Base-by-base conservation (phyloP, 2,329 filamentous ascomycete species). In the Aspergillus fumigatiaffinis region DNA sequence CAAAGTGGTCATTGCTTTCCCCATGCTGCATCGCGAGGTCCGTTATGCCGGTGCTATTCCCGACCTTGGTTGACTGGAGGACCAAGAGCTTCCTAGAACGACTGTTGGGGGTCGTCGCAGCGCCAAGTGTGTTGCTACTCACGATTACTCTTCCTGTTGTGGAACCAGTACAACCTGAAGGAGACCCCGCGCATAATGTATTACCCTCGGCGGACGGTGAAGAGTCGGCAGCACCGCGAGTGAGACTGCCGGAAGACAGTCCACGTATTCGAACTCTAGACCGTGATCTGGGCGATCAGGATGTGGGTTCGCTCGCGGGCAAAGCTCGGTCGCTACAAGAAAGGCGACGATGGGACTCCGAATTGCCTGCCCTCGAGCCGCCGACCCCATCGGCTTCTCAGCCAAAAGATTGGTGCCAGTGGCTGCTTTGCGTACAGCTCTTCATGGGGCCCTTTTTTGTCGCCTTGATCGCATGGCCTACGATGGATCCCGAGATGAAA, bases 101-200 rank as follows among this genome's bases (percentile, higher is more conserved):
- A 68, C 76, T 92, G 48, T 77, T 97, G 50, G 93, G 91, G 46
- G 67, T 94, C 10, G 82, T 95, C 41, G 92, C 92, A 7, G 87
- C 91, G n/a, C 90, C 92, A 1, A 95, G 89, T 65, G 91, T 99
- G 41, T 90, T 99, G 60, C 77, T 97, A 2, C 80, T 99, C 3
- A 93, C 93, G 0, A 86, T 94, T 50, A 99, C 94, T 0, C 75
- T 99, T 4, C 94, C 95, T 0, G 92, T 99, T 0, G 90, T 96
- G 5, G 93, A 97, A 66, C 84, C 84, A 1, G 81, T 84, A 21
- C 80, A 75, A 38, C 70, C 82, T 7, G 82, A 85, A 12, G 71
- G 71, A 1, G 78, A 81, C 4, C 71, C 76, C 7, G 68, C 72
- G 17, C 58, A 65, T 9, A 60, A 66, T 8, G 62, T 67, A 6